phyloP scores from a whole-genome alignment of 441 rosid genomes.

The Gossypium armourianum region DNA sequence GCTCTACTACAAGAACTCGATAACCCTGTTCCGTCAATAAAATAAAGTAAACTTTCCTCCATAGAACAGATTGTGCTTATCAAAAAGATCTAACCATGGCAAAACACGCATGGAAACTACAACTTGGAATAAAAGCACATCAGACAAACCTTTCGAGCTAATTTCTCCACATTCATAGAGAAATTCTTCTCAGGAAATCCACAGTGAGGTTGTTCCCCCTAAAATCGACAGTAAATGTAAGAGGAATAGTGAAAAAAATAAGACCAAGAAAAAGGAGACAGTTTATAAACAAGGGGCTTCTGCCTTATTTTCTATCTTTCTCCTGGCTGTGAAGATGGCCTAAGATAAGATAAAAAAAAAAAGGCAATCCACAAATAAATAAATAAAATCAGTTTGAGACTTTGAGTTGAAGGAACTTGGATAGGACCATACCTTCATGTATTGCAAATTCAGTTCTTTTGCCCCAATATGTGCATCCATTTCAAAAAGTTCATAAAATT shows the following conservation, averaged over 20 bases:
- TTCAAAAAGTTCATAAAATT: constrained; percentile 94
- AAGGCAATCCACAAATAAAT: not conserved
- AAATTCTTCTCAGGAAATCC: constrained; percentile 98
- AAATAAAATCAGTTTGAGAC: not conserved
- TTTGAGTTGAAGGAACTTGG: constrained; percentile 1
- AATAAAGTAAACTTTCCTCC: constrained; percentile 19
- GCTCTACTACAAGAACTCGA: constrained; percentile 92
- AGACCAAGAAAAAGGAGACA: not conserved
- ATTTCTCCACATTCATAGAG: constrained; percentile 73
- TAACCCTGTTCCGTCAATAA: constrained; percentile 53
- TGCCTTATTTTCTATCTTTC: not conserved
- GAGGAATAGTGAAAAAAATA: constrained; percentile 8
- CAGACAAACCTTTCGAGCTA: constrained; percentile 71
- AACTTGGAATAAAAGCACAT: constrained; percentile 13
- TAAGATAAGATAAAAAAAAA: not conserved
- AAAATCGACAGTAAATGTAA: constrained; percentile 18
- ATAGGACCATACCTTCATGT: constrained; percentile 71
- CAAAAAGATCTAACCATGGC: constrained; percentile 9
- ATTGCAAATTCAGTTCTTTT: constrained; percentile 84
- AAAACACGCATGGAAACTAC: constrained; percentile 10
- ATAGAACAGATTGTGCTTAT: constrained; percentile 13
- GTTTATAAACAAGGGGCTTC: not conserved
- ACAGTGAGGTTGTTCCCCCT: constrained; percentile 99
- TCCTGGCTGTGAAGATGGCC: not conserved
- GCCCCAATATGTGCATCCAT: constrained; percentile 98